A percentile compares a stretch with the other conserved stretches of the same genome.
Evolutionary conservation across 441 rosid species (phyloP).

Genomic region (Arabidopsis lyrata): DNA sequence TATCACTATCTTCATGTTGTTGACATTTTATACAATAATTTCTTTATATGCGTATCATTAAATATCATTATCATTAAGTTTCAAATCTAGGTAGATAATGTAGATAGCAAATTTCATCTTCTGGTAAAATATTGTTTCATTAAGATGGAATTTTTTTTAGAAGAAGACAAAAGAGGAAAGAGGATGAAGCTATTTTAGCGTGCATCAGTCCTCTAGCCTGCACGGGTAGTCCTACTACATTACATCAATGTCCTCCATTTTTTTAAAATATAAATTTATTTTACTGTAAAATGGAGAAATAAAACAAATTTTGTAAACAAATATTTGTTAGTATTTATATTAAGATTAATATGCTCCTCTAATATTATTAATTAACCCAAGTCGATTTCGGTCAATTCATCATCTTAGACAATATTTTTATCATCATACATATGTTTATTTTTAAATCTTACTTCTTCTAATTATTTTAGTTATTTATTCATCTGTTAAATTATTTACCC

Average conservation of each 20-base stretch:
- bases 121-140: slow-evolving; percentile 21
- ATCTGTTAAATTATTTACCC: too few species aligned
- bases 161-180: slow-evolving; percentile 3
- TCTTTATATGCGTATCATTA: slow-evolving; percentile 25
- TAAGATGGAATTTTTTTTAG: background rate
- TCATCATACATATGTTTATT: too few species aligned
- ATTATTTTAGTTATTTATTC: too few species aligned
- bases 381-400: too few species aligned
- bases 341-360: background rate
- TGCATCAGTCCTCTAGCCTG: slow-evolving; percentile 32
- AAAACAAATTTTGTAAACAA: background rate
- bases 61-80: slow-evolving; percentile 10
- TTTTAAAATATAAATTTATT: background rate
- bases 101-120: slow-evolving; percentile 14
- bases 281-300: background rate
- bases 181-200: slow-evolving; percentile 30
- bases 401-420: too few species aligned
- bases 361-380: background rate
- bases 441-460: too few species aligned
- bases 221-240: slow-evolving; percentile 30
- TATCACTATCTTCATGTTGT: slow-evolving; percentile 36
- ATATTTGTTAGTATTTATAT: background rate
- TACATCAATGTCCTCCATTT: slow-evolving; percentile 8
- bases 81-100: slow-evolving; percentile 1
- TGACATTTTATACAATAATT: slow-evolving; percentile 11